Percentiles rank a stretch among this genome's conserved stretches.
phyloP scores from a whole-genome alignment of 495 filamentous ascomycete genomes.

The Neurospora pannonica region DNA sequence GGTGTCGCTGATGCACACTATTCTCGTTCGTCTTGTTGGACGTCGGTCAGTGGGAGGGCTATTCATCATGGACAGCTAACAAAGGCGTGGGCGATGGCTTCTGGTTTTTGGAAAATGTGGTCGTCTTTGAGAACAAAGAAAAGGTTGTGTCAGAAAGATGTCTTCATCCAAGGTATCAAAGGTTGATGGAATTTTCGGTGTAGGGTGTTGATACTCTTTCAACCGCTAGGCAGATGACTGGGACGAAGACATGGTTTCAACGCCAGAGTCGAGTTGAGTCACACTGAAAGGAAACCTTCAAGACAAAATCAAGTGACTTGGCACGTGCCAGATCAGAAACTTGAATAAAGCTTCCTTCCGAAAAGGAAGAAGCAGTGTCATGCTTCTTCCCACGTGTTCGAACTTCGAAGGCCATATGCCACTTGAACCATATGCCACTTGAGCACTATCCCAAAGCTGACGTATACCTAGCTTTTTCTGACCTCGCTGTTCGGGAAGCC shows the following conservation, averaged over 20 bases:
- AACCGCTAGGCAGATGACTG: neutral
- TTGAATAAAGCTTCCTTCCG: neutral
- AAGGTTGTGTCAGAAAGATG: neutral
- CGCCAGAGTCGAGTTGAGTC: neutral
- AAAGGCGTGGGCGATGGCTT: neutral
- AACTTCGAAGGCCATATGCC: neutral
- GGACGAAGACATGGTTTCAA: neutral
- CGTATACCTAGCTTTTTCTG: neutral
- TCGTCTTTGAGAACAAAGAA: neutral
- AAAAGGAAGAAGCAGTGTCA: neutral
- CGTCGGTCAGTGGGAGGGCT: neutral
- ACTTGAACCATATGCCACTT: neutral
- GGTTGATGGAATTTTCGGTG: neutral
- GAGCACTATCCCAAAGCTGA: neutral
- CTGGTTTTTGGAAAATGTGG: neutral
- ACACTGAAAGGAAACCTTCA: neutral
- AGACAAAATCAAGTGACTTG: neutral
- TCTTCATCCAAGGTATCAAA: no score
- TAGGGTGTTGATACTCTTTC: neutral
- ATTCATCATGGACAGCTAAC: neutral
- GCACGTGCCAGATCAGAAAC: neutral
- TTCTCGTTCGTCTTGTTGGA: constrained; percentile 27
- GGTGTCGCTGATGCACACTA: constrained; percentile 80
- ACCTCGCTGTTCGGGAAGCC: no score
- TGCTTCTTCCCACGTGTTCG: neutral